These are phyloP conservation scores for Phytophthora europaea DNA, from an alignment of 352 stramenopile genomes.

Conservation along the genomic window DNA sequence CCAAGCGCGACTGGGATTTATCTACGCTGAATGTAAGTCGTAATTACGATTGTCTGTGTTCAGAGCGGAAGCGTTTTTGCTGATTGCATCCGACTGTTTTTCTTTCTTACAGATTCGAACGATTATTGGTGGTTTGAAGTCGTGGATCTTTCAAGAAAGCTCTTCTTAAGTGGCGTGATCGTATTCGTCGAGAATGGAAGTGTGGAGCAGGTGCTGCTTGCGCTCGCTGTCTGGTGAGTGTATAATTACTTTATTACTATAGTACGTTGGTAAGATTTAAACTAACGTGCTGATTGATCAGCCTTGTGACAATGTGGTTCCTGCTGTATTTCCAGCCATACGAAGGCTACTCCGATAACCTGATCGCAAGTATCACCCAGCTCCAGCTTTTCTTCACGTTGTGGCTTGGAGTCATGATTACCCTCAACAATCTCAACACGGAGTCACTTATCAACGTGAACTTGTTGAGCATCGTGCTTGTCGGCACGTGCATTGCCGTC, in stretches of 20 bases:
- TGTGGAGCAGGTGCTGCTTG: constrained; percentile 75
- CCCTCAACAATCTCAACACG: constrained; percentile 69
- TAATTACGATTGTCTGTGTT: no score
- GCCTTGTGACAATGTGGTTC: constrained; percentile 81
- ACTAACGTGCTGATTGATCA: constrained; percentile 10
- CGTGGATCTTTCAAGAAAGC: constrained; percentile 79
- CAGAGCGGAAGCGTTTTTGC: background rate
- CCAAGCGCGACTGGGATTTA: constrained; percentile 74
- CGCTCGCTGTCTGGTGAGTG: constrained; percentile 68
- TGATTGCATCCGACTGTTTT: background rate
- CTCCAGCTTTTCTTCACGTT: constrained; percentile 84
- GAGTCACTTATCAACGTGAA: constrained; percentile 74
- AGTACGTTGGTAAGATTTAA: background rate
- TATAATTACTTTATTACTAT: background rate
- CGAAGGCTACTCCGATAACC: constrained; percentile 72
- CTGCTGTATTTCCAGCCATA: constrained; percentile 85
- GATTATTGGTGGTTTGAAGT: constrained; percentile 89
- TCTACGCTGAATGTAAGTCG: constrained; percentile 78
- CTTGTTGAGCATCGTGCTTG: constrained; percentile 68
- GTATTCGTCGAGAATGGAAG: constrained; percentile 79
- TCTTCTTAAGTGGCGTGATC: constrained; percentile 80
- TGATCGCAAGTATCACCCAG: constrained; percentile 80
- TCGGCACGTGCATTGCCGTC: constrained; percentile 68
- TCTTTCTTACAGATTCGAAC: constrained; percentile 51
- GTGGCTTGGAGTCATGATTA: constrained; percentile 84